A percentile compares a stretch with the other conserved stretches of the same genome.
Evolutionary conservation across 1,284 basidiomycete species (phyloP).

Genomic region (Trichosporon faecale): DNA sequence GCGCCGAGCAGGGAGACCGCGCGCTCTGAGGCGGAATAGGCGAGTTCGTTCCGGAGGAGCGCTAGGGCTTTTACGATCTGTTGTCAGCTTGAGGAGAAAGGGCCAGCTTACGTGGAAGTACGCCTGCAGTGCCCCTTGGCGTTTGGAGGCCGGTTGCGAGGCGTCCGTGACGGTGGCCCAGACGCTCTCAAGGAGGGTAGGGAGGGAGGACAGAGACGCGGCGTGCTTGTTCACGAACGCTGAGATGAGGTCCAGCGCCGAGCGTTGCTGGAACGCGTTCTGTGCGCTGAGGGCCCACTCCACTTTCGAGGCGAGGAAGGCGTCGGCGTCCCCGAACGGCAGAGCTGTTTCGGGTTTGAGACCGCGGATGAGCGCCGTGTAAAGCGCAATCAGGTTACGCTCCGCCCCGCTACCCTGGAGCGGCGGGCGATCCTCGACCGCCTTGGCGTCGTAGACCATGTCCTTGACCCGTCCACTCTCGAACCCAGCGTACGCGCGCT

Average conservation of each 20-base stretch:
- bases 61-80: conserved; percentile 77
- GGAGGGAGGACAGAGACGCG: conserved; percentile 57
- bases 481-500: conserved; percentile 61
- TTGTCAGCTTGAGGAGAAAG: neutral
- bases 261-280: conserved; percentile 60
- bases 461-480: conserved; percentile 59
- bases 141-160: conserved; percentile 23
- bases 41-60: conserved; percentile 64
- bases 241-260: conserved; percentile 62
- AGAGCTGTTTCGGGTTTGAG: conserved; percentile 55
- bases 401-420: conserved; percentile 48
- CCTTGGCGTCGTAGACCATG: conserved; percentile 57
- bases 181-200: conserved; percentile 55
- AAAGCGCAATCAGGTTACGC: conserved; percentile 64
- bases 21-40: conserved; percentile 60
- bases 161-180: conserved; percentile 46
- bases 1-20: conserved; percentile 62
- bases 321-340: conserved; percentile 13
- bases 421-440: conserved; percentile 26
- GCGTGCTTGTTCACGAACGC: conserved; percentile 73
- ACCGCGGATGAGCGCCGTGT: conserved; percentile 63
- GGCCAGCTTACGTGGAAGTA: conserved; percentile 30
- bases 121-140: conserved; percentile 32
- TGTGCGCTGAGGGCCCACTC: conserved; percentile 61
- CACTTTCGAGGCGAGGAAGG: conserved; percentile 60